Conservation (phyloP, 352 stramenopile species). For the Hyaloperonospora brassicae region DNA sequence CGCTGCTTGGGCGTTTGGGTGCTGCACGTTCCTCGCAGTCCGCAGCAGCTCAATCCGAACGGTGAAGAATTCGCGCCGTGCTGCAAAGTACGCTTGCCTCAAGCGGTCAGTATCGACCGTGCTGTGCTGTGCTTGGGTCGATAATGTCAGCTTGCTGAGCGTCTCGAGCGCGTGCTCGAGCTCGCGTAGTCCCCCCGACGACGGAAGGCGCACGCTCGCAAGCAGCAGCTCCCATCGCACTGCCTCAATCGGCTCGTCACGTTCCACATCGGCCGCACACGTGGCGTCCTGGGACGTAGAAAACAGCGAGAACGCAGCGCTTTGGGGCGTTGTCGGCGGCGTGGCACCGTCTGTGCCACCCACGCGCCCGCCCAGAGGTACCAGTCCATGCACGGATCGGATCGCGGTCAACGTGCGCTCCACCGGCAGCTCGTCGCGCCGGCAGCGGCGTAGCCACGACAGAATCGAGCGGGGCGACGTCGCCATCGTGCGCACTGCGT, state of each 20-base stretch:
- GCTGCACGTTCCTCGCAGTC: slow-evolving; percentile 24
- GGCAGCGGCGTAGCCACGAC: slow-evolving; percentile 32
- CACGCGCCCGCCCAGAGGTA: slow-evolving; percentile 40
- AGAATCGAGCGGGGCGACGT: slow-evolving; percentile 16
- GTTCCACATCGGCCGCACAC: neutral
- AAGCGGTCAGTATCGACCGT: slow-evolving; percentile 22
- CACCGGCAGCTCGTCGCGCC: slow-evolving; percentile 24
- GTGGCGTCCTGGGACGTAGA: slow-evolving; percentile 1
- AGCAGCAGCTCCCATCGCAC: slow-evolving; percentile 28
- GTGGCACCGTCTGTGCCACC: slow-evolving; percentile 15
- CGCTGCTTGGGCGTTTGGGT: slow-evolving; percentile 28
- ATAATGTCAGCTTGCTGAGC: slow-evolving; percentile 2
- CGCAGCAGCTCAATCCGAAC: slow-evolving; percentile 54
- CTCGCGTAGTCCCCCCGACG: slow-evolving; percentile 17
- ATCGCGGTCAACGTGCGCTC: slow-evolving; percentile 32
- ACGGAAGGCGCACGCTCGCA: slow-evolving; percentile 27
- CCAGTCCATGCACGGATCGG: slow-evolving; percentile 36
- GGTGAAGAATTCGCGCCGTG: slow-evolving; percentile 39
- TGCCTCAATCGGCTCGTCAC: slow-evolving; percentile 6
- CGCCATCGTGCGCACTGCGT: slow-evolving; percentile 1
- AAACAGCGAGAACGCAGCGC: slow-evolving; percentile 9
- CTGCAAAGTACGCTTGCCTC: slow-evolving; percentile 30
- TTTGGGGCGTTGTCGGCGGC: slow-evolving; percentile 16
- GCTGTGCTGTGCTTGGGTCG: slow-evolving; percentile 10
- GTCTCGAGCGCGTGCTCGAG: slow-evolving; percentile 24